Conservation (phyloP, 768 basidiomycete genomes). For the Suillus lakei region DNA sequence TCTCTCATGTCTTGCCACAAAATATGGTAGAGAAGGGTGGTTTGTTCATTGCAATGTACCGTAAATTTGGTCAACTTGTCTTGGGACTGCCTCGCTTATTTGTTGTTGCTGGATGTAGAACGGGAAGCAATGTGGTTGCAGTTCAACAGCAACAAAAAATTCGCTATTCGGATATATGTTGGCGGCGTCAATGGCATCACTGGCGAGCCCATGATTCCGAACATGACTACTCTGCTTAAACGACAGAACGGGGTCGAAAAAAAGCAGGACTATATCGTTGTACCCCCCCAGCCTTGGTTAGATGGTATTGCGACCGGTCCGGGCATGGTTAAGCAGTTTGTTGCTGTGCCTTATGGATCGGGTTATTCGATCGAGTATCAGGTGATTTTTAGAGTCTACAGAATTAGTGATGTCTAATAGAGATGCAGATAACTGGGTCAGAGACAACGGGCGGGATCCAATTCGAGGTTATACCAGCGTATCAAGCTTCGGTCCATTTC, state of each 20-base stretch:
- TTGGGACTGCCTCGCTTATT: neutral
- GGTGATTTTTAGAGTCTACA: neutral
- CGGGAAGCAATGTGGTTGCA: conserved; percentile 37
- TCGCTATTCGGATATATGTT: conserved; percentile 34
- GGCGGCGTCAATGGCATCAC: conserved; percentile 36
- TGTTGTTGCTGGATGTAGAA: conserved; percentile 29
- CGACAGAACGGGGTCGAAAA: neutral
- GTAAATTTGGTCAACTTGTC: conserved; percentile 2
- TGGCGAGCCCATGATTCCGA: conserved; percentile 15
- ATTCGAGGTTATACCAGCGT: conserved; percentile 9
- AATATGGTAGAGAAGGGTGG: conserved; percentile 27
- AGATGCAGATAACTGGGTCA: neutral
- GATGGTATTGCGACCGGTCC: conserved; percentile 30
- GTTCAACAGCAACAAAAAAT: conserved; percentile 13
- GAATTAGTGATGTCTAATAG: neutral
- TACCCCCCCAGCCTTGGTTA: neutral
- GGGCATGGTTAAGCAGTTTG: conserved; percentile 18
- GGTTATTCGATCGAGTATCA: conserved; percentile 30
- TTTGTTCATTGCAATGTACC: conserved; percentile 23
- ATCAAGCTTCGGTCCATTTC: neutral
- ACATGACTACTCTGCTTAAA: conserved; percentile 1
- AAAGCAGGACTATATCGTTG: conserved; percentile 30
- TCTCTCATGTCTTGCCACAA: conserved; percentile 20
- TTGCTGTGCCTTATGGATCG: conserved; percentile 30
- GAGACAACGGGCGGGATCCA: conserved; percentile 18